Percentiles rank a stretch among this genome's conserved stretches.
phyloP scores from a whole-genome alignment of 108 stramenopile genomes.

The Cyclotella baltica region DNA sequence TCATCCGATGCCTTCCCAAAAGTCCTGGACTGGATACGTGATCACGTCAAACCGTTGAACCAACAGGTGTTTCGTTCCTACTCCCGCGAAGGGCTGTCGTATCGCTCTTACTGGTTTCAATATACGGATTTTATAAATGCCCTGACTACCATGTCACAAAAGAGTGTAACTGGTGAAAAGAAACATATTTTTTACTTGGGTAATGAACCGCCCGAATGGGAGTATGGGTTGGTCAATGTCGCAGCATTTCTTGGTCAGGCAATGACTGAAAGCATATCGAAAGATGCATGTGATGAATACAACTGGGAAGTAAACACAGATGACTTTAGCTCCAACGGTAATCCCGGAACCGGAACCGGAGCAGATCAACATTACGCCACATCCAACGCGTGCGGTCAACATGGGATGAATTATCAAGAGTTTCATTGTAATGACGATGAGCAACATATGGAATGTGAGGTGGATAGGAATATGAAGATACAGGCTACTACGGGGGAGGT shows the following conservation, averaged over 20 bases:
- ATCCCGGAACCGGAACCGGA: not conserved
- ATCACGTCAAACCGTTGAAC: not conserved
- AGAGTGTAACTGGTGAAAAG: slow-evolving; percentile 8
- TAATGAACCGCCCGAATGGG: slow-evolving; percentile 9
- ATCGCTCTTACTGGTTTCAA: slow-evolving; percentile 34
- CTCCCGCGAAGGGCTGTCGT: slow-evolving; percentile 12
- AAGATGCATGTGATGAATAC: slow-evolving; percentile 46
- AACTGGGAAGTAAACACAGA: slow-evolving; percentile 40
- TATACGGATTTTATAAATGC: slow-evolving; percentile 22
- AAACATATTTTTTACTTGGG: slow-evolving; percentile 27
- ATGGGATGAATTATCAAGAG: slow-evolving; percentile 43
- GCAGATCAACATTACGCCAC: slow-evolving; percentile 35
- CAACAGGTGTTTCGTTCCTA: slow-evolving; percentile 20
- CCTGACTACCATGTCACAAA: slow-evolving; percentile 3
- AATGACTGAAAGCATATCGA: slow-evolving; percentile 46
- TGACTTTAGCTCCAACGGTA: not conserved
- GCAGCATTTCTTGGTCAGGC: slow-evolving; percentile 45
- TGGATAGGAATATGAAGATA: slow-evolving; percentile 45
- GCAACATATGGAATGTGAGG: slow-evolving; percentile 50
- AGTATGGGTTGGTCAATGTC: slow-evolving; percentile 40
- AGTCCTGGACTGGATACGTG: not conserved
- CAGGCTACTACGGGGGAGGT: slow-evolving; percentile 36
- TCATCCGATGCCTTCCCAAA: not conserved
- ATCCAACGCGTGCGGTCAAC: slow-evolving; percentile 58
- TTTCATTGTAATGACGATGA: slow-evolving; percentile 40